Percentiles rank a stretch among this genome's conserved stretches.
Conservation (phyloP, 805 yeast genomes). For the Metschnikowia cubensis region DNA sequence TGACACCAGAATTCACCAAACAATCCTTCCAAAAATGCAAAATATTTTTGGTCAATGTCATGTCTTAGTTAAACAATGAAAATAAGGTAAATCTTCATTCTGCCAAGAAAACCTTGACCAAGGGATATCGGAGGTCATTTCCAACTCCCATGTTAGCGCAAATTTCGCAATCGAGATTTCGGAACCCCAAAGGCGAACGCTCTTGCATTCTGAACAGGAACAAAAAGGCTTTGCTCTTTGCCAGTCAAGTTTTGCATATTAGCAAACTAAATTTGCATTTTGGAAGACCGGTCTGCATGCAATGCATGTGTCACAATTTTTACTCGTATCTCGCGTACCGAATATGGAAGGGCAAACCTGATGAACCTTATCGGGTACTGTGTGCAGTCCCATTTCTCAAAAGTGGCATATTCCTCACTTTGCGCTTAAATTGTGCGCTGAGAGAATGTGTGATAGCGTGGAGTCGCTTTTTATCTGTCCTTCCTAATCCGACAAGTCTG, state of each 20-base stretch:
- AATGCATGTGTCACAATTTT: background rate
- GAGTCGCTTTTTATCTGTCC: background rate
- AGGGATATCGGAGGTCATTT: too few species aligned
- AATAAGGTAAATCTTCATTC: too few species aligned
- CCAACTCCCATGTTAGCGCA: background rate
- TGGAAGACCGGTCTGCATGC: background rate
- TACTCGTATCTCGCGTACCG: background rate
- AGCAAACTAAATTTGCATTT: background rate
- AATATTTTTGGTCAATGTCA: too few species aligned
- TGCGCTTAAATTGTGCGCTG: slow-evolving; percentile 1
- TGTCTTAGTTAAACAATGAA: too few species aligned
- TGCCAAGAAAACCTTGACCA: too few species aligned
- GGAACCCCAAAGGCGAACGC: background rate
- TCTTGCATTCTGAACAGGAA: too few species aligned
- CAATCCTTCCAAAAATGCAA: too few species aligned
- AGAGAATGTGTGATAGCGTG: background rate
- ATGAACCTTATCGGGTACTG: background rate
- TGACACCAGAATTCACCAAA: too few species aligned
- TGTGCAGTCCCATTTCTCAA: background rate
- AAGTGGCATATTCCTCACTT: background rate
- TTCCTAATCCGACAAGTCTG: background rate
- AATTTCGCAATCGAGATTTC: background rate
- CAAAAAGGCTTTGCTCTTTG: too few species aligned
- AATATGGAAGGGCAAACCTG: slow-evolving; percentile 3
- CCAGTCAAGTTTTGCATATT: too few species aligned